Conservation (phyloP, 306 rosid species). For the Astragalus glycyphyllos region DNA sequence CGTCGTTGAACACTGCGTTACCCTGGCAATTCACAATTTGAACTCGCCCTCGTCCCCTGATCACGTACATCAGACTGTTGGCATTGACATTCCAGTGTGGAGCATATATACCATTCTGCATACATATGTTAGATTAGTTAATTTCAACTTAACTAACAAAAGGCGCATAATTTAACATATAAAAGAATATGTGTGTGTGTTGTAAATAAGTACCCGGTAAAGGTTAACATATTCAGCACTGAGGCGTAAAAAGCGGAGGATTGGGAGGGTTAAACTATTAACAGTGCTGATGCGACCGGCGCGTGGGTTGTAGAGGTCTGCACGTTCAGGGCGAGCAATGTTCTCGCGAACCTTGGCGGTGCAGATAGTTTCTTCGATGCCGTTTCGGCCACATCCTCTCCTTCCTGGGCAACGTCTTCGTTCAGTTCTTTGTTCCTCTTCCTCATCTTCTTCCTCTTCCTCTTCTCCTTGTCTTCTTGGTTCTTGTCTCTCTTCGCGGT, state of each 20-base stretch:
- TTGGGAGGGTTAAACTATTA: slow-evolving; percentile 49
- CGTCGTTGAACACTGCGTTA: slow-evolving; percentile 45
- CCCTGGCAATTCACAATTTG: slow-evolving; percentile 65
- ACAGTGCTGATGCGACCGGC: slow-evolving; percentile 49
- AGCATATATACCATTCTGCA: slow-evolving; percentile 57
- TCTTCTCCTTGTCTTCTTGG: background rate
- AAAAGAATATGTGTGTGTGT: too few species aligned
- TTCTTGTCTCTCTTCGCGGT: background rate
- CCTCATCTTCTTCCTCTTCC: background rate
- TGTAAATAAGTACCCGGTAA: slow-evolving; percentile 32
- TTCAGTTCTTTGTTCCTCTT: background rate
- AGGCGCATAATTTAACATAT: too few species aligned
- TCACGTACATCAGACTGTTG: slow-evolving; percentile 52
- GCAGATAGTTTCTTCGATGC: slow-evolving; percentile 52
- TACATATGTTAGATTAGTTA: too few species aligned
- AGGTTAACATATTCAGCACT: slow-evolving; percentile 54
- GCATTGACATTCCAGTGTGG: slow-evolving; percentile 72
- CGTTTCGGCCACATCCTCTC: slow-evolving; percentile 17
- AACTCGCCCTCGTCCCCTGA: slow-evolving; percentile 55
- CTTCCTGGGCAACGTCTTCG: background rate
- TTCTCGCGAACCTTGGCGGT: slow-evolving; percentile 38
- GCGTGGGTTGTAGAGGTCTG: slow-evolving; percentile 50
- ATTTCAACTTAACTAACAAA: too few species aligned
- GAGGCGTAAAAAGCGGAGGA: slow-evolving; percentile 47
- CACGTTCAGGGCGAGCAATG: slow-evolving; percentile 45